A percentile compares a stretch with the other conserved stretches of the same genome.
Evolutionary conservation across 2,329 filamentous ascomycete species (phyloP).

Genomic region (Rhynchosporium graminicola): DNA sequence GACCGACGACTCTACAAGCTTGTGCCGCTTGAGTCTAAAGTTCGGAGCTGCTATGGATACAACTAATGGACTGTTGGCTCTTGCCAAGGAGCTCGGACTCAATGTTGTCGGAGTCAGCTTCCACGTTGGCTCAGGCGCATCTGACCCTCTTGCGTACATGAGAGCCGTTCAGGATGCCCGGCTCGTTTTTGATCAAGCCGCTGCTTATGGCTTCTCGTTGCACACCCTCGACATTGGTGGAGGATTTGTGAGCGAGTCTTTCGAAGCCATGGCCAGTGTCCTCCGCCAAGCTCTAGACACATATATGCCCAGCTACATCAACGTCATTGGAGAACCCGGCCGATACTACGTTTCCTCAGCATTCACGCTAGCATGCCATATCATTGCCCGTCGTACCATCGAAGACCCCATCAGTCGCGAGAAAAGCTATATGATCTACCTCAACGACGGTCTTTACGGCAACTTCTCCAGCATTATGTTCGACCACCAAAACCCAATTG

Average conservation of each 20-base stretch:
- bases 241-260: conserved; percentile 87
- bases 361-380: conserved; percentile 92
- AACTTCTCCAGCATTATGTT: conserved; percentile 99
- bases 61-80: conserved; percentile 72
- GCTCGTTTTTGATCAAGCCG: conserved; percentile 83
- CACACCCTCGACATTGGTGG: conserved; percentile 92
- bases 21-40: conserved; percentile 96
- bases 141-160: conserved; percentile 86
- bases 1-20: conserved; percentile 91
- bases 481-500: conserved; percentile 89
- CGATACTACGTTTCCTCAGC: conserved; percentile 93
- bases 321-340: conserved; percentile 92
- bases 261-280: conserved; percentile 84
- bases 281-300: conserved; percentile 79
- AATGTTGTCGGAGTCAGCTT: conserved; percentile 97
- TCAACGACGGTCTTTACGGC: conserved; percentile 97
- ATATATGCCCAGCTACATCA: conserved; percentile 77
- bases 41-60: conserved; percentile 90
- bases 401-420: conserved; percentile 65
- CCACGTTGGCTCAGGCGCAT: conserved; percentile 94
- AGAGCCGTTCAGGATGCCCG: conserved; percentile 91
- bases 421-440: conserved; percentile 91
- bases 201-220: conserved; percentile 73
- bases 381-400: conserved; percentile 92
- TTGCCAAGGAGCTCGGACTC: conserved; percentile 80